Conservation (phyloP, 73 alveolate genomes). For the Symbiodinium natans region DNA sequence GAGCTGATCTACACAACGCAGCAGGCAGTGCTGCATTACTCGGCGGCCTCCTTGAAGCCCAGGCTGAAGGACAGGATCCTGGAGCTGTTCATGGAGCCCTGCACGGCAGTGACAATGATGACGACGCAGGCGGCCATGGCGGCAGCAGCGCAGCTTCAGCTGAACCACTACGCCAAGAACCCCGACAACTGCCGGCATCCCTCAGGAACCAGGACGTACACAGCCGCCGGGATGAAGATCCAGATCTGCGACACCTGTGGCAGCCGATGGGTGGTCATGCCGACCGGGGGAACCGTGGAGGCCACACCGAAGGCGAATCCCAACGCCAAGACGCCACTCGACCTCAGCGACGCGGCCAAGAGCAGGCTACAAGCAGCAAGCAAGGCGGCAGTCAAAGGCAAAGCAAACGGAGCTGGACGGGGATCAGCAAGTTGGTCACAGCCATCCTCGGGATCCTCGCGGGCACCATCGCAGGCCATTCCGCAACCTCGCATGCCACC, state of each 20-base stretch:
- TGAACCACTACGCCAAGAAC: neutral
- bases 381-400: no score
- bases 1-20: neutral
- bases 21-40: slow-evolving; percentile 1
- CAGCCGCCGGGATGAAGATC: neutral
- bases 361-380: no score
- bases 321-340: neutral
- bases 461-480: neutral
- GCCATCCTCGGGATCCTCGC: neutral
- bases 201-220: neutral
- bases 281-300: neutral
- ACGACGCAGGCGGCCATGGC: neutral
- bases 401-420: neutral
- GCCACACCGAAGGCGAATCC: neutral
- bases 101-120: neutral
- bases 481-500: neutral
- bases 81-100: neutral
- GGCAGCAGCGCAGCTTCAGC: neutral
- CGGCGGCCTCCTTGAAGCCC: neutral
- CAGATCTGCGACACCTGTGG: slow-evolving; percentile 51
- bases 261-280: neutral
- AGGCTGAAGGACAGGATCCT: neutral
- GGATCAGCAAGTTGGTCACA: neutral
- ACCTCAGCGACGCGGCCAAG: no score
- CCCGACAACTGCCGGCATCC: neutral